A percentile compares a stretch with the other conserved stretches of the same genome.
These are phyloP conservation scores for Coniochaeta pulveracea DNA, from an alignment of 2,329 filamentous ascomycete species.

Conservation along the genomic window DNA sequence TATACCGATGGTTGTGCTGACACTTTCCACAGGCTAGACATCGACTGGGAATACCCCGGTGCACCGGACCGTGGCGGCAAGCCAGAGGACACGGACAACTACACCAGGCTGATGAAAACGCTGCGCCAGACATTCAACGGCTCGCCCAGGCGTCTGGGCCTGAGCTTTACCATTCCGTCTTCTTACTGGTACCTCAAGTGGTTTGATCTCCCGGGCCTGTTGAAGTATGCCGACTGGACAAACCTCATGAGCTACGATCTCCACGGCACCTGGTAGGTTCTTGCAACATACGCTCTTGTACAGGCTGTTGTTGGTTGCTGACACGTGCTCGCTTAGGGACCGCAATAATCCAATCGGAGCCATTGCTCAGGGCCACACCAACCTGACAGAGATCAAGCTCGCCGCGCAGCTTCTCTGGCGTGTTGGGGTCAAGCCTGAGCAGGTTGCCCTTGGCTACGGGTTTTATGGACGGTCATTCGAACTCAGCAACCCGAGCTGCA, in stretches of 20 bases:
- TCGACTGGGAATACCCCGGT: conserved; percentile 10
- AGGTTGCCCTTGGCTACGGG: conserved; percentile 27
- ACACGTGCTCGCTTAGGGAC: background rate
- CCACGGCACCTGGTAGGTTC: conserved; percentile 8
- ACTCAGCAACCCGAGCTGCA: conserved; percentile 9
- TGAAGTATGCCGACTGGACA: conserved; percentile 16
- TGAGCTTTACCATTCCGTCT: conserved; percentile 8
- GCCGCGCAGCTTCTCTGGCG: conserved; percentile 29
- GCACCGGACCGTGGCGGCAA: conserved; percentile 12
- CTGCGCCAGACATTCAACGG: conserved; percentile 9
- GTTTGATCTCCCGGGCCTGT: conserved; percentile 11
- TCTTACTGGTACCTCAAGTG: conserved; percentile 11
- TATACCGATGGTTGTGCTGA: background rate
- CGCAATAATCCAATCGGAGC: conserved; percentile 11
- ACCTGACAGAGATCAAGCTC: conserved; percentile 27
- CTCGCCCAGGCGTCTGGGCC: background rate
- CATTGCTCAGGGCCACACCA: conserved; percentile 25
- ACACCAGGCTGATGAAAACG: conserved; percentile 28
- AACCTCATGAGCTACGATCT: conserved; percentile 14
- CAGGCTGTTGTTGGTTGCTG: too few relatives aligned
- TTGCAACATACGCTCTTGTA: background rate
- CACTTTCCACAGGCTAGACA: conserved; percentile 9
- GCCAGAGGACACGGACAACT: conserved; percentile 9
- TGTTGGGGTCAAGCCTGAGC: conserved; percentile 22
- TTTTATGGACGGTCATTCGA: conserved; percentile 24